Conservation (phyloP, 1,284 basidiomycete genomes). For the Tylopilus orsonianus region DNA sequence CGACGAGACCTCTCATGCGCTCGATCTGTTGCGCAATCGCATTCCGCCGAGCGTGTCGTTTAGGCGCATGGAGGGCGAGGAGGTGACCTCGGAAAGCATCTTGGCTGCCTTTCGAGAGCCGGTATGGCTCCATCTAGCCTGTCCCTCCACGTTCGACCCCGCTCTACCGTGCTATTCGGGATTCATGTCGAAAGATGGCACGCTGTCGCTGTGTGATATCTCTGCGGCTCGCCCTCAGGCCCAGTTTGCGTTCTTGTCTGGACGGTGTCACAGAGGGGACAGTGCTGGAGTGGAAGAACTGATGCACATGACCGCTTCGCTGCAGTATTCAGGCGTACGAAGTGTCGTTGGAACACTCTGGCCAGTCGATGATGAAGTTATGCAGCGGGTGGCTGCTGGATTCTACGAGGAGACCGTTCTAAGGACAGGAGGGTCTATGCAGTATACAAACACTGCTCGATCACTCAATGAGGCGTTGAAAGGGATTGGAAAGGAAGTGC, state of each 20-base stretch:
- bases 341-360: constrained; percentile 27
- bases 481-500: constrained; percentile 10
- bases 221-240: constrained; percentile 23
- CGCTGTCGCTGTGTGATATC: constrained; percentile 30
- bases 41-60: constrained; percentile 22
- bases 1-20: constrained; percentile 9
- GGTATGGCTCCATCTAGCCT: constrained; percentile 31
- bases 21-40: constrained; percentile 22
- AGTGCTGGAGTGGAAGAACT: constrained; percentile 12
- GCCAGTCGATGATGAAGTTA: constrained; percentile 20
- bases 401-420: constrained; percentile 27
- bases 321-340: constrained; percentile 26
- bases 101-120: constrained; percentile 19
- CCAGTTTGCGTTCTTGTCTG: constrained; percentile 39
- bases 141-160: constrained; percentile 14
- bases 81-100: constrained; percentile 12
- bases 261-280: constrained; percentile 22
- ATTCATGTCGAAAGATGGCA: constrained; percentile 28
- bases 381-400: constrained; percentile 13
- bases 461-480: constrained; percentile 20
- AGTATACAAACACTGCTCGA: constrained; percentile 19
- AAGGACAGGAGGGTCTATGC: constrained; percentile 6
- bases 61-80: constrained; percentile 24
- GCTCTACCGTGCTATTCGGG: constrained; percentile 24
- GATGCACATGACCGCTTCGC: constrained; percentile 20